Evolutionary conservation across 495 filamentous ascomycete species (phyloP).

Genomic region (Penicillium lividum): DNA sequence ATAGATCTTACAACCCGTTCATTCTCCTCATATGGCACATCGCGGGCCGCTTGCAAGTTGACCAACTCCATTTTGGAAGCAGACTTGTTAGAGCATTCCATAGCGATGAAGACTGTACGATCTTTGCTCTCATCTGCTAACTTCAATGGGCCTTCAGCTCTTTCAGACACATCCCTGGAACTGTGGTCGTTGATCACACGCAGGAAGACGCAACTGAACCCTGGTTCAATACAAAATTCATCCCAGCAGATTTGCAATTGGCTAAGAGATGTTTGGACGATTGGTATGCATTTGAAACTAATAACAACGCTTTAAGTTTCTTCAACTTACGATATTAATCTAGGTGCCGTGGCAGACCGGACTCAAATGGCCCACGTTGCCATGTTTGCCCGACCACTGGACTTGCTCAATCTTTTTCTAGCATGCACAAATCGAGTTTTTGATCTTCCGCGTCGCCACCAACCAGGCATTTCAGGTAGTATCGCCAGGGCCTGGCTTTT

Average conservation of each 20-base stretch:
- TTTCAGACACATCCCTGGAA: conserved; percentile 77
- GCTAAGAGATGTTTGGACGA: conserved; percentile 77
- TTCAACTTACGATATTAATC: neutral
- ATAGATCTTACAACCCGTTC: conserved; percentile 75
- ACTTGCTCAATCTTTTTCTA: conserved; percentile 39
- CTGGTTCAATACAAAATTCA: conserved; percentile 62
- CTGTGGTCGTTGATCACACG: conserved; percentile 68
- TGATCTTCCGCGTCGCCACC: conserved; percentile 19
- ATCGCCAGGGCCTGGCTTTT: conserved; percentile 41
- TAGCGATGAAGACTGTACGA: conserved; percentile 62
- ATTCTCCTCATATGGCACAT: conserved; percentile 67
- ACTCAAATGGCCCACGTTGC: conserved; percentile 44
- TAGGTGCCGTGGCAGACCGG: conserved; percentile 40
- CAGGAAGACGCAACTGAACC: conserved; percentile 54
- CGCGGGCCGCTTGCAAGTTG: conserved; percentile 78
- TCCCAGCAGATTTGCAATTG: conserved; percentile 73
- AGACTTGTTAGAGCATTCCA: conserved; percentile 62
- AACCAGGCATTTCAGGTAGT: conserved; percentile 28
- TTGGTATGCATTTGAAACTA: conserved; percentile 49
- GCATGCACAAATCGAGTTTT: conserved; percentile 44
- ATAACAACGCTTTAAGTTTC: neutral
- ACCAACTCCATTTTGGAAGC: conserved; percentile 65
- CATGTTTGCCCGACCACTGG: conserved; percentile 40
- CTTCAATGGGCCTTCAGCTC: conserved; percentile 73
- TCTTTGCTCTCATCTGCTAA: conserved; percentile 73